These are phyloP conservation scores for Petunia hybrid DNA, from an alignment of 305 asterid species.

Conservation along the genomic window DNA sequence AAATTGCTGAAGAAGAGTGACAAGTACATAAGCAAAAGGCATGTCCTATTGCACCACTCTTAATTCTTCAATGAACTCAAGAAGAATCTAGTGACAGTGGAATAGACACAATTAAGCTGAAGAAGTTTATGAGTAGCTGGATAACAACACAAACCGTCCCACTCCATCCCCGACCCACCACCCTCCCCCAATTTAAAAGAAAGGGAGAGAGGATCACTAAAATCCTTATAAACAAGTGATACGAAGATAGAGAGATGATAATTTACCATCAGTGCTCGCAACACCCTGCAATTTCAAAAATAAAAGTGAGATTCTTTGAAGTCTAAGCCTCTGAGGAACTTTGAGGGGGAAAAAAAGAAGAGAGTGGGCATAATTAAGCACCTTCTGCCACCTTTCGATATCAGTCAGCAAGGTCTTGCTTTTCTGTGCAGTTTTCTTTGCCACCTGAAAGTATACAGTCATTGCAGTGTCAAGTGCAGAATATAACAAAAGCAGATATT, in stretches of 20 bases:
- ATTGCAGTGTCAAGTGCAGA: conserved; percentile 24
- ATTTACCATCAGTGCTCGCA: conserved; percentile 83
- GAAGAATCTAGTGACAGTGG: conserved; percentile 13
- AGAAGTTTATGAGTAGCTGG: conserved; percentile 3
- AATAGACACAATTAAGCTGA: conserved; percentile 9
- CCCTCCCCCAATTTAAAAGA: background rate
- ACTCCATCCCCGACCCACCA: background rate
- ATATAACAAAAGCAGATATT: conserved; percentile 10
- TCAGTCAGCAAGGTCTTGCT: conserved; percentile 79
- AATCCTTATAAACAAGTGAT: conserved; percentile 15
- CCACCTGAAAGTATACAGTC: conserved; percentile 56
- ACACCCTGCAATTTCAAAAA: conserved; percentile 69
- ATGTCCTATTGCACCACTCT: background rate
- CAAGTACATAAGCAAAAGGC: conserved; percentile 10
- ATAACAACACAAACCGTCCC: background rate
- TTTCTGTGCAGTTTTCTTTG: conserved; percentile 82
- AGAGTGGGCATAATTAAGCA: conserved; percentile 33
- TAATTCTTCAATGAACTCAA: background rate
- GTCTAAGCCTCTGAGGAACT: conserved; percentile 15
- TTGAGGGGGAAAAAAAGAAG: conserved; percentile 29
- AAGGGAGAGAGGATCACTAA: background rate
- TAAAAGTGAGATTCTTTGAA: conserved; percentile 38
- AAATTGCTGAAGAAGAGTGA: conserved; percentile 15
- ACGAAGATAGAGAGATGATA: conserved; percentile 24
- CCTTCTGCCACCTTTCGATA: conserved; percentile 91